Base-by-base conservation (phyloP, 805 yeast species). In the Lipomyces orientalis region DNA sequence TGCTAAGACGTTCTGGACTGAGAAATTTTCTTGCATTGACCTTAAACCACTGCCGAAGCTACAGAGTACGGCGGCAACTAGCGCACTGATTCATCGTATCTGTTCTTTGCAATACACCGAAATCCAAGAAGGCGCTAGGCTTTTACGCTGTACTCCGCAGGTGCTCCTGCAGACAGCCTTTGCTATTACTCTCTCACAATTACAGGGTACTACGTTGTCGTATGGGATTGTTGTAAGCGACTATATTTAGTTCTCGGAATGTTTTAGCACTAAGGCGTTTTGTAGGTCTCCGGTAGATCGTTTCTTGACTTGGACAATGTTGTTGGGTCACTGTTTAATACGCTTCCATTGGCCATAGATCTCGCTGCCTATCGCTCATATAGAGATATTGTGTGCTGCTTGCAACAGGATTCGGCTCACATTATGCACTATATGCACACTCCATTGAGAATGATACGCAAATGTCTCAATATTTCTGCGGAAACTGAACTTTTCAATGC, bases 321-420 rank as follows among this genome's bases (percentile, higher is more conserved):
- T 1, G 54, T 57, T 4, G 74, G 71, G n/a, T 73, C 74, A 12
- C 22, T 66, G 49, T 71, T 71, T 39, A 71, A 71, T 46, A 71
- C 73, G 8, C 46, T 71, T 1, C 74, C 74, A n/a, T 22, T 67
- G 14, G 62, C 65, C 9, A 14, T 69, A 6, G 54, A 64, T 19
- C 19, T 67, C 16, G 7, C 39, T 7, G 5, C 8, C 8, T 16
- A 22, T 31, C 2, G 55, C 22, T 39, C 64, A 1, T 54, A 25
- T 39, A 29, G 60, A 58, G 60, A 54, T n/a, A 19, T 64, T n/a
- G 43, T 35, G 22, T 22, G 8, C 29, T n/a, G 19, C 5, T 33
- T 69, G 22, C 72, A 69, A 33, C 19, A 12, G 2, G 57, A 52
- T 33, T 61, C 64, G 10, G 60, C 69, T 6, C 8, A 39, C n/a